Percentiles rank a stretch among this genome's conserved stretches.
phyloP scores from a whole-genome alignment of 2,329 filamentous ascomycete species.

The Ascomycota sp. region DNA sequence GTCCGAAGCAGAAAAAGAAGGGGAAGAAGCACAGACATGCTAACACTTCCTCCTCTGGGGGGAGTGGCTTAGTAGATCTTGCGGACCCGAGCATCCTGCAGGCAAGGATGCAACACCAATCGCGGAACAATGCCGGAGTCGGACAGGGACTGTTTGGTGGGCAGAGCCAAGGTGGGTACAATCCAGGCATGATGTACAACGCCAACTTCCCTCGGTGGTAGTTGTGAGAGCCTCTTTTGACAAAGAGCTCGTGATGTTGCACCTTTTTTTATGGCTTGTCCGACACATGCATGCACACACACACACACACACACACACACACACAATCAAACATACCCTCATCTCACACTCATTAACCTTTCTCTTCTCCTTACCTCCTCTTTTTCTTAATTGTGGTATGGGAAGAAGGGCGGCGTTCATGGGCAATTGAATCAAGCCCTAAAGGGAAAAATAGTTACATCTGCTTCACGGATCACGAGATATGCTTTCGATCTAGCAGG shows the following conservation, averaged over 20 bases:
- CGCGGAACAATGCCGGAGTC: constrained; percentile 62
- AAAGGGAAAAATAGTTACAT: constrained; percentile 6
- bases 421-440: constrained; percentile 7
- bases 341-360: constrained; percentile 1
- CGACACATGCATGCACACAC: too few relatives aligned
- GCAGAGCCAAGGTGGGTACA: constrained; percentile 90
- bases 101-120: constrained; percentile 82
- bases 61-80: constrained; percentile 99
- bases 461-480: constrained; percentile 10
- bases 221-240: constrained; percentile 6
- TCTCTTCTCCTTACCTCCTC: constrained; percentile 2
- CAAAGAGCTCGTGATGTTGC: constrained; percentile 4
- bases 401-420: constrained; percentile 8
- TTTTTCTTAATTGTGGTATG: constrained; percentile 4
- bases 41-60: constrained; percentile 99
- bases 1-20: constrained; percentile 99
- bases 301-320: too few relatives aligned
- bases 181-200: constrained; percentile 66
- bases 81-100: constrained; percentile 99
- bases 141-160: constrained; percentile 80
- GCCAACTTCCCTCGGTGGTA: constrained; percentile 52
- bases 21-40: constrained; percentile 99
- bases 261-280: constrained; percentile 5
- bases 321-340: not conserved
- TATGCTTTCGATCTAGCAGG: constrained; percentile 12